Evolutionary conservation across 2,329 filamentous ascomycete genomes (phyloP), one percentile per base, ranked within the genome.

Genomic region (Dactylonectria estremocensis): DNA sequence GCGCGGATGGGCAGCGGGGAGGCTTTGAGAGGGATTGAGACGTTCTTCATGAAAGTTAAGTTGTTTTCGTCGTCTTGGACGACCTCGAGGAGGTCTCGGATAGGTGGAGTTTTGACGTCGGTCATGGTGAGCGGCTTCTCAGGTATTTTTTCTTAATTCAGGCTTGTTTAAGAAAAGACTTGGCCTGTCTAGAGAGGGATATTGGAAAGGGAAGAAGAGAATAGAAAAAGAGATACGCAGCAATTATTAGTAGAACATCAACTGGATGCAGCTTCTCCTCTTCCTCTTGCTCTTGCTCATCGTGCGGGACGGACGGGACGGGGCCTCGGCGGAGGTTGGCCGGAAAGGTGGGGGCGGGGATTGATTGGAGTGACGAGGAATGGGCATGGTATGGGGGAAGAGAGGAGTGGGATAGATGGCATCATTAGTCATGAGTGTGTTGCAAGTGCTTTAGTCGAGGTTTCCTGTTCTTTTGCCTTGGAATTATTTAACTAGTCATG

Each of bases 331-430:
- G 48, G 54, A 20, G 5, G 40, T 43, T 49, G 56, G 43, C 13
- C 62, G 62, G 62, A 65, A 65, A 35, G 62, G 62, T 65, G 62
- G 62, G 62, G 62, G 62, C 55, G 62, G 62, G 62, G 62, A 65
- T 46, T 28, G 37, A 11, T 55, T 45, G n/a, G 20, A 50, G 31
- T 24, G 5, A 6, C 7, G 20, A 31, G 40, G 35, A 20, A 28
- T 28, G 24, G 24, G 4, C 7, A 28, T 7, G 24, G 7, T 4
- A 28, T 28, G 28, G 35, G 8, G 35, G 10, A 56, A 16, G 20
- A 14, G 31, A 40, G 11, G n/a, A 56, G 43, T 16, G 40, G 40
- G 48, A 50, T 2, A 7, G 48, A 50, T 59, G 43, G 43, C 55
- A 59, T 37, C 55, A 59, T 59, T 8, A n/a, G 43, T 14, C n/a